Evolutionary conservation across 805 yeast species (phyloP), one percentile per base, ranked within the genome.

Genomic region (Suhomyces pyralidae): DNA sequence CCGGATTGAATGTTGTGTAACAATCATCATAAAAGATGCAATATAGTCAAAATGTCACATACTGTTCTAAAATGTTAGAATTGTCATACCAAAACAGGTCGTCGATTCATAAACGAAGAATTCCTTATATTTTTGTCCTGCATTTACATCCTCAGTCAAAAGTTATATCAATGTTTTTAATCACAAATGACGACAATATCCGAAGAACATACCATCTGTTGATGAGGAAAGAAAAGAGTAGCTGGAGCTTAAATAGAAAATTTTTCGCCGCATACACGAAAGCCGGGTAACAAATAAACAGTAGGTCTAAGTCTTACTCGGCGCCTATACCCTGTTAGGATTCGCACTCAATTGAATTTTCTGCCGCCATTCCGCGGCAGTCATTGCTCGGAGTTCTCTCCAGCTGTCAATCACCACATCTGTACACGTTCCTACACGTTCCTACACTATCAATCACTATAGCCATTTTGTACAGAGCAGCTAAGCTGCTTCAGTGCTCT

Each of bases 111-210:
- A 83, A 83, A 83, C 88, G 88, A 83, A 83, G 88, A 83, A 83
- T 83, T 82, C 87, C 87, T 82, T 73, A 71, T 74, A 73, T 74
- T 74, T 46, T 62, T 77, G 85, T 83, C 88, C 88, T 83, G 88
- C 88, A 83, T 83, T 73, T 82, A 80, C 86, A 79, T 83, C 87
- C 87, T 83, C 87, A 81, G 88, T 65, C 64, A 68, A 66, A 48
- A 53, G 60, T 63, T 63, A 65, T 56, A 61, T 63, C 66, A 56
- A 51, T 62, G 59, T 47, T 54, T 59, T 67, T 66, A 66, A 66
- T 65, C 71, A 67, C 59, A 26, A 46, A 49, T 42, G 51, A 40
- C 45, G 45, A 20, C 26, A 42, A 42, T 12, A 22, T 42, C 12
- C 9, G 15, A 14, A 24, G 30, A 14, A 42, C 30, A 42, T 42